These are phyloP conservation scores for Exophiala xenobiotica DNA, from an alignment of 2,329 filamentous ascomycete species.

Conservation along the genomic window DNA sequence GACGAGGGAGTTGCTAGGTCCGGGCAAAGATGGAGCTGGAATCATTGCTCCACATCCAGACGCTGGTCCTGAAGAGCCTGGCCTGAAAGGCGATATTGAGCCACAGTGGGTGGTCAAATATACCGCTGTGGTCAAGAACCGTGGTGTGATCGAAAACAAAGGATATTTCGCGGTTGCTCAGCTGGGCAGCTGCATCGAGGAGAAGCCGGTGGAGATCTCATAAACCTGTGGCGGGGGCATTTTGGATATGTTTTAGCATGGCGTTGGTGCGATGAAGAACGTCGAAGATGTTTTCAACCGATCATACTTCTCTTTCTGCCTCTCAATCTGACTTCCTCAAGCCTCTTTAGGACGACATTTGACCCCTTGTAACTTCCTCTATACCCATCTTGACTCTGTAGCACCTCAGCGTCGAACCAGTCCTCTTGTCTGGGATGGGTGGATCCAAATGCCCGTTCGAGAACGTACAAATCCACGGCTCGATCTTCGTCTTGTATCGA, in stretches of 20 bases:
- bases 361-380: slow-evolving; percentile 72
- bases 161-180: slow-evolving; percentile 91
- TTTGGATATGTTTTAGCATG: slow-evolving; percentile 5
- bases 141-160: slow-evolving; percentile 97
- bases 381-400: slow-evolving; percentile 63
- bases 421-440: slow-evolving; percentile 85
- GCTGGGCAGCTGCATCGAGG: slow-evolving; percentile 51
- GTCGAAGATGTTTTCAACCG: slow-evolving; percentile 54
- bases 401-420: slow-evolving; percentile 66
- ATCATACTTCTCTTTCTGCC: slow-evolving; percentile 97
- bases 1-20: slow-evolving; percentile 76
- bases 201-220: slow-evolving; percentile 14
- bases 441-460: slow-evolving; percentile 90
- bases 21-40: slow-evolving; percentile 68
- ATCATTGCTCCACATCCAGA: slow-evolving; percentile 65
- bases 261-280: background rate
- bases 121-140: slow-evolving; percentile 87
- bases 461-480: slow-evolving; percentile 92
- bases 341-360: slow-evolving; percentile 68
- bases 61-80: slow-evolving; percentile 45
- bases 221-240: background rate
- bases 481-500: slow-evolving; percentile 84
- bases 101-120: slow-evolving; percentile 98
- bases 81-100: slow-evolving; percentile 72
- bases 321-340: slow-evolving; percentile 91